Evolutionary conservation across 73 alveolate genomes (phyloP).

Genomic region (Blepharisma japonicum): DNA sequence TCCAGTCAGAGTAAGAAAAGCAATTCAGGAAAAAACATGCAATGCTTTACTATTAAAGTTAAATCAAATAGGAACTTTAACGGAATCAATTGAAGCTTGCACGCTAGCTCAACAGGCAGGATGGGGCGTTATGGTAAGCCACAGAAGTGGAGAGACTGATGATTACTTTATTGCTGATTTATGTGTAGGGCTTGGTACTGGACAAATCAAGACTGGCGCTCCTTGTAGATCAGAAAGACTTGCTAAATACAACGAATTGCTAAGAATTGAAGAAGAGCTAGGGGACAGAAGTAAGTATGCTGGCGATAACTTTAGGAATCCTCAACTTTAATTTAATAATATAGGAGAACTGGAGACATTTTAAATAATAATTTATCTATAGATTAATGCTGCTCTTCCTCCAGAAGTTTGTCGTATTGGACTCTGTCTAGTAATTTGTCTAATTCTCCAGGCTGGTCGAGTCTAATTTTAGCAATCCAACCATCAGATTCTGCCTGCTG

Average conservation of each 20-base stretch:
- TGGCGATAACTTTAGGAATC: conserved; percentile 86
- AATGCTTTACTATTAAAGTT: conserved; percentile 95
- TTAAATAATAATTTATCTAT: too few species aligned
- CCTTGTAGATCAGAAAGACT: conserved; percentile 98
- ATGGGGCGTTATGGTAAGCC: conserved; percentile 80
- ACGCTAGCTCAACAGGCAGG: conserved; percentile 80
- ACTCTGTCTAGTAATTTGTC: conserved; percentile 9
- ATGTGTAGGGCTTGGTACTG: conserved; percentile 95
- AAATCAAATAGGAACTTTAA: conserved; percentile 92
- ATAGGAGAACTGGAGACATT: too few species aligned
- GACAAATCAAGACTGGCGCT: conserved; percentile 98
- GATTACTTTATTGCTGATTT: conserved; percentile 97
- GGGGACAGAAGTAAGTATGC: conserved; percentile 91
- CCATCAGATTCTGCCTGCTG: conserved; percentile 54
- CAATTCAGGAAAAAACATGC: conserved; percentile 82
- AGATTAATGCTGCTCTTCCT: conserved; percentile 35
- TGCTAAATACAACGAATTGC: conserved; percentile 94
- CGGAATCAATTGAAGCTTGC: conserved; percentile 95
- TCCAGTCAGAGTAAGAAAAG: conserved; percentile 83
- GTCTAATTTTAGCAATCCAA: conserved; percentile 49
- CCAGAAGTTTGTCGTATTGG: conserved; percentile 31
- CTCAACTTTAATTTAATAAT: conserved; percentile 21
- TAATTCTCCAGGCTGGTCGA: conserved; percentile 39
- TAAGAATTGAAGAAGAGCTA: conserved; percentile 96
- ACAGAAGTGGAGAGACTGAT: conserved; percentile 97